Percentiles rank a stretch among this genome's conserved stretches.
These are phyloP conservation scores for Sporothrix brunneoviolacea DNA, from an alignment of 2,329 filamentous ascomycete genomes.

Conservation along the genomic window DNA sequence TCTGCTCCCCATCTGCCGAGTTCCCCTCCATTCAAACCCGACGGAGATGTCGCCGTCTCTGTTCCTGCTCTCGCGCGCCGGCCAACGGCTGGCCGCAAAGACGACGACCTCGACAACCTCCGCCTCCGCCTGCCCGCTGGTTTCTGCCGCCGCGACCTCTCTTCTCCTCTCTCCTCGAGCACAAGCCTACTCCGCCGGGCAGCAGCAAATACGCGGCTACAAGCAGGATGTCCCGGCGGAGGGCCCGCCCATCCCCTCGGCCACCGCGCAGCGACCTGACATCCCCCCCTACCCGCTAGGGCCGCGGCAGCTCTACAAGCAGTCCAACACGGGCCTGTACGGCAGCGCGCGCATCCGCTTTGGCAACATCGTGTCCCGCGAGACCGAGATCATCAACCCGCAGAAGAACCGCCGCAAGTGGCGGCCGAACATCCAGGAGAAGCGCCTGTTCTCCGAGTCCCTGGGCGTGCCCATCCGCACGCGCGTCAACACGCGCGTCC, in stretches of 20 bases:
- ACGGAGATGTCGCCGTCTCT: constrained; percentile 5
- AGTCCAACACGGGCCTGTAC: constrained; percentile 70
- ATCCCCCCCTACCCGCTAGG: constrained; percentile 68
- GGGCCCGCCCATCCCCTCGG: constrained; percentile 37
- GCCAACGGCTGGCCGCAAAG: background rate
- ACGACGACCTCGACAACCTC: constrained; percentile 5
- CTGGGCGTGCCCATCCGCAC: constrained; percentile 59
- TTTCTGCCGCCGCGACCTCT: constrained; percentile 1
- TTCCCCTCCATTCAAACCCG: background rate
- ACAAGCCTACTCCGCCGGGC: no score
- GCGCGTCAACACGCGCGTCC: constrained; percentile 61
- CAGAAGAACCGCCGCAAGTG: constrained; percentile 63
- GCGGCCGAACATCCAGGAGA: constrained; percentile 67
- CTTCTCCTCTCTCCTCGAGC: background rate
- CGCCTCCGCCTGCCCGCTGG: background rate
- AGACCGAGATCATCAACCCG: constrained; percentile 46
- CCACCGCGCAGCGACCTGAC: constrained; percentile 32
- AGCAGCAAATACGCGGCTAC: constrained; percentile 23
- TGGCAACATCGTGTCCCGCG: constrained; percentile 67
- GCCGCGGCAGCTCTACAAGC: constrained; percentile 65
- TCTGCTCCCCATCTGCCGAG: no score
- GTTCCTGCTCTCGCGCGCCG: constrained; percentile 4
- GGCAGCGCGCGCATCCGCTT: constrained; percentile 65
- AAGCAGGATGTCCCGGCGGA: constrained; percentile 20
- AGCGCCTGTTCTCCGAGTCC: constrained; percentile 58